These are phyloP conservation scores for Penicillium roqueforti DNA, from an alignment of 495 filamentous ascomycete genomes.

Conservation along the genomic window DNA sequence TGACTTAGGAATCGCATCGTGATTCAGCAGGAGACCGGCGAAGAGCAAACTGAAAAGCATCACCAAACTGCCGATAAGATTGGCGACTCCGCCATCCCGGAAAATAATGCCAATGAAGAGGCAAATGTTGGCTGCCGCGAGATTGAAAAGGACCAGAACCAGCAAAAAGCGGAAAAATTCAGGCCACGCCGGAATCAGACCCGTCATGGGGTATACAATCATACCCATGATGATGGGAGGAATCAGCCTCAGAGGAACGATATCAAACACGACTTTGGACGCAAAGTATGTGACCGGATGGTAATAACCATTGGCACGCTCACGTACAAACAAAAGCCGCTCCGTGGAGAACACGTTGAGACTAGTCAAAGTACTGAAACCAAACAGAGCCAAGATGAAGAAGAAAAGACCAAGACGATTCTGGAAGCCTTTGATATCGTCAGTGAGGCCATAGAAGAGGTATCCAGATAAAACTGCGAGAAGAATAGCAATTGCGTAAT, in stretches of 20 bases:
- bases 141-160: constrained; percentile 90
- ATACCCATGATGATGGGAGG: constrained; percentile 95
- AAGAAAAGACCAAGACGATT: constrained; percentile 98
- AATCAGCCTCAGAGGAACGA: constrained; percentile 87
- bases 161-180: constrained; percentile 91
- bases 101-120: constrained; percentile 96
- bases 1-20: constrained; percentile 79
- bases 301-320: constrained; percentile 97
- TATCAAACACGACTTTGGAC: constrained; percentile 91
- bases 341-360: constrained; percentile 93
- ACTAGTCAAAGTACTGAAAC: constrained; percentile 91
- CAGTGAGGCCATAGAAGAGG: constrained; percentile 92
- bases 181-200: constrained; percentile 75
- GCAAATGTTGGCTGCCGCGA: constrained; percentile 88
- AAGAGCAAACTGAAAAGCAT: constrained; percentile 98
- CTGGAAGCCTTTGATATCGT: constrained; percentile 96
- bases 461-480: constrained; percentile 91
- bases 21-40: constrained; percentile 88
- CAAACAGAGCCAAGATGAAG: constrained; percentile 92
- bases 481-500: constrained; percentile 97
- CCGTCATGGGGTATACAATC: constrained; percentile 97
- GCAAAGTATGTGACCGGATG: constrained; percentile 95
- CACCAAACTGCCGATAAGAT: constrained; percentile 88
- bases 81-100: constrained; percentile 87
- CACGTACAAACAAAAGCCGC: constrained; percentile 85